phyloP scores from a whole-genome alignment of 441 rosid genomes.

The Euphorbia neoarborescens region DNA sequence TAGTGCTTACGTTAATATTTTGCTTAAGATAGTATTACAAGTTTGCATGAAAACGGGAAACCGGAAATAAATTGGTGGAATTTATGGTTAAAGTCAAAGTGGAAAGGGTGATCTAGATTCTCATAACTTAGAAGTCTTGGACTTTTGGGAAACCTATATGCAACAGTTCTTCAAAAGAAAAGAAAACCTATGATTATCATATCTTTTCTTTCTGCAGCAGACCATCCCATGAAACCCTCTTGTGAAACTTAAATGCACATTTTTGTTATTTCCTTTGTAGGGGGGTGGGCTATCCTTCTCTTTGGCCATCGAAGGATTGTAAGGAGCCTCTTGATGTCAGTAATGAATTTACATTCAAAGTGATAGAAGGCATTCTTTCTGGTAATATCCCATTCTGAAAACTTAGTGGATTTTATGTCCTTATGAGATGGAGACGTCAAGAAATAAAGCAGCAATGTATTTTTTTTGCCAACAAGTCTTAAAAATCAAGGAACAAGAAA shows the following conservation, averaged over 20 bases:
- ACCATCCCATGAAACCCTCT: background rate
- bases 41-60: background rate
- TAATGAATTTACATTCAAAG: slow-evolving; percentile 52
- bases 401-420: background rate
- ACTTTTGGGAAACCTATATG: background rate
- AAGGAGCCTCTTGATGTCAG: slow-evolving; percentile 70
- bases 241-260: background rate
- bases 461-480: background rate
- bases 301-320: slow-evolving; percentile 72
- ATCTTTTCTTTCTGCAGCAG: background rate
- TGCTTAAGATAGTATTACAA: background rate
- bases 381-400: slow-evolving; percentile 26
- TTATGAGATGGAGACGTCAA: background rate
- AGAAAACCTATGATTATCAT: background rate
- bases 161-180: background rate
- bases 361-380: slow-evolving; percentile 69
- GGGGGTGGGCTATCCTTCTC: slow-evolving; percentile 62
- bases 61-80: background rate
- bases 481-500: background rate
- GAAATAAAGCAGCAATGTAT: background rate
- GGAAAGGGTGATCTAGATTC: background rate
- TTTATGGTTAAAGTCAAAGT: background rate
- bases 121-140: background rate
- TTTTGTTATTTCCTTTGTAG: slow-evolving; percentile 25
- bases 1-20: background rate